A percentile compares a stretch with the other conserved stretches of the same genome.
Evolutionary conservation across 2,329 filamentous ascomycete genomes (phyloP).

Genomic region (Venturia nashicola): DNA sequence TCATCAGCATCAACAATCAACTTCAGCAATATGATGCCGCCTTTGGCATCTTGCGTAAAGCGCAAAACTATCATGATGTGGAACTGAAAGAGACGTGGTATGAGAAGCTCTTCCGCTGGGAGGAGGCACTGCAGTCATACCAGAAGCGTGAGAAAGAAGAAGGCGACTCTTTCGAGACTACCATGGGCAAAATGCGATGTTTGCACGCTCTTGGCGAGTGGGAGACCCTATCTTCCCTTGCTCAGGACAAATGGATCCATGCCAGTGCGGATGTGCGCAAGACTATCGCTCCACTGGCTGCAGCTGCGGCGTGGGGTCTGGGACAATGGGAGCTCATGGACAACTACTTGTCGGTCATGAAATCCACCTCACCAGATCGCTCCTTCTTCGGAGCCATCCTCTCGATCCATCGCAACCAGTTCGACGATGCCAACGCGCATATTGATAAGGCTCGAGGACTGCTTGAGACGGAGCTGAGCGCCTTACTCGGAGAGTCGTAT

Average conservation of each 20-base stretch:
- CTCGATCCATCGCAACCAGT: conserved; percentile 89
- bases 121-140: conserved; percentile 87
- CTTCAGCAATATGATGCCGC: conserved; percentile 97
- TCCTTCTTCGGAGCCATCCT: conserved; percentile 97
- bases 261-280: conserved; percentile 79
- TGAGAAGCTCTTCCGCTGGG: conserved; percentile 96
- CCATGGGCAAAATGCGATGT: conserved; percentile 99
- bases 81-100: conserved; percentile 98
- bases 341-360: conserved; percentile 90
- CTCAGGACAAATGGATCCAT: conserved; percentile 87
- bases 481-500: conserved; percentile 95
- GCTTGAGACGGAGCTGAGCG: conserved; percentile 88
- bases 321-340: conserved; percentile 99
- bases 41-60: conserved; percentile 92
- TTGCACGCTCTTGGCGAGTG: conserved; percentile 94
- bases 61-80: conserved; percentile 91
- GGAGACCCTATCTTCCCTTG: conserved; percentile 81
- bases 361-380: conserved; percentile 80
- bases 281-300: conserved; percentile 83
- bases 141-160: conserved; percentile 70
- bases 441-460: conserved; percentile 88
- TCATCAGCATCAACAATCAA: conserved; percentile 99
- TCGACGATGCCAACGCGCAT: conserved; percentile 76
- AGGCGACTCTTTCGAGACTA: conserved; percentile 71
- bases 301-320: conserved; percentile 90